These are phyloP conservation scores for Turnera subulata DNA, from an alignment of 345 rosid species.

Conservation along the genomic window DNA sequence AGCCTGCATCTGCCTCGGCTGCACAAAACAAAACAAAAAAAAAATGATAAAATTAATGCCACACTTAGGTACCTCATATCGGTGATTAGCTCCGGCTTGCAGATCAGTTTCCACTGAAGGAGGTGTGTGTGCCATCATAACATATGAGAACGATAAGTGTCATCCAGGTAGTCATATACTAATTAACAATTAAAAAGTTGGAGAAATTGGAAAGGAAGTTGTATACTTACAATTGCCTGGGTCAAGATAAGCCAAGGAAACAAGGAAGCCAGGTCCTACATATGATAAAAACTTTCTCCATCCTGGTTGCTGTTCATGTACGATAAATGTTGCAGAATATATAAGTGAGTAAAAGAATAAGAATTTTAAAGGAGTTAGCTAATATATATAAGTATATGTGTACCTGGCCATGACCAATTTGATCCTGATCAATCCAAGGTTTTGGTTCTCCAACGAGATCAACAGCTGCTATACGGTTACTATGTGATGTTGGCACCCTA, in stretches of 20 bases:
- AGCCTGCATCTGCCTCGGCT: too few species aligned
- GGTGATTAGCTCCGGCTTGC: constrained; percentile 61
- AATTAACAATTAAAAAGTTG: too few species aligned
- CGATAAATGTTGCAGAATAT: not conserved
- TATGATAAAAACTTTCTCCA: constrained; percentile 50
- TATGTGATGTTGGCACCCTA: constrained; percentile 18
- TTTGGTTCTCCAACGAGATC: constrained; percentile 19
- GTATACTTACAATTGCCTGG: constrained; percentile 49
- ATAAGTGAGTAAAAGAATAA: not conserved
- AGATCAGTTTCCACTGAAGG: constrained; percentile 71
- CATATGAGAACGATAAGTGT: too few species aligned
- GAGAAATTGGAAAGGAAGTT: too few species aligned
- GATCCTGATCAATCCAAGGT: not conserved
- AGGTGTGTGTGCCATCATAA: not conserved
- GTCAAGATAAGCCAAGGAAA: constrained; percentile 61
- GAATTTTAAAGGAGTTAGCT: not conserved
- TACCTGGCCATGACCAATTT: not conserved
- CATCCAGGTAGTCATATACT: not conserved
- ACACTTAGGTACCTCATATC: constrained; percentile 41
- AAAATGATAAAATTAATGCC: not conserved
- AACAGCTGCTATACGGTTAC: constrained; percentile 40
- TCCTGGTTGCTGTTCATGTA: constrained; percentile 42
- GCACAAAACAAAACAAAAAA: too few species aligned
- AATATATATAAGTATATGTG: not conserved
- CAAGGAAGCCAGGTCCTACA: constrained; percentile 64